These are phyloP conservation scores for Leishmania tropica DNA, from an alignment of 208 protist genomes.

Conservation along the genomic window DNA sequence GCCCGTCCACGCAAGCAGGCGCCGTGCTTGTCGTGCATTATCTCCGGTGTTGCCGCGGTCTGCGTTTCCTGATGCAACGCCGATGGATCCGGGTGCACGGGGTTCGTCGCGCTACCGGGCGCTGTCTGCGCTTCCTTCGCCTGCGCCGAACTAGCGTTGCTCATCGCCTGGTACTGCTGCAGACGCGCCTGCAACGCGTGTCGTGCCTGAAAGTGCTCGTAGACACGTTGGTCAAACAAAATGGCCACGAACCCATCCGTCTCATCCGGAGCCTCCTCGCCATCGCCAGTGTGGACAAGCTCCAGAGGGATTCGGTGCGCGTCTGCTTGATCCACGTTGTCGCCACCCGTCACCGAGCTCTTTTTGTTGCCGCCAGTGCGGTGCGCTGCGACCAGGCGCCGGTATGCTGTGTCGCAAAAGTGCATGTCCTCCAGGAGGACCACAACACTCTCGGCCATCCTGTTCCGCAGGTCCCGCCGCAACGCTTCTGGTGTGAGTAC, in stretches of 20 bases:
- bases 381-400: conserved; percentile 51
- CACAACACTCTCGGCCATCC: conserved; percentile 53
- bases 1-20: not conserved
- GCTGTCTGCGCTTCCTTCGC: not conserved
- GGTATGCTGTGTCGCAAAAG: conserved; percentile 73
- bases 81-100: not conserved
- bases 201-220: conserved; percentile 65
- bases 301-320: conserved; percentile 17
- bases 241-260: conserved; percentile 84
- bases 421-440: conserved; percentile 90
- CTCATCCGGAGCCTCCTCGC: conserved; percentile 68
- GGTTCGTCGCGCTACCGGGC: not conserved
- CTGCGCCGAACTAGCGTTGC: not conserved
- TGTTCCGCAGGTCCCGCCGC: conserved; percentile 32
- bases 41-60: not conserved
- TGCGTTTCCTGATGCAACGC: not conserved
- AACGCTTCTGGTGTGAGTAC: conserved; percentile 45
- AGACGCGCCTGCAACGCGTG: conserved; percentile 35
- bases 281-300: conserved; percentile 29
- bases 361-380: not conserved
- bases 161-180: conserved; percentile 12
- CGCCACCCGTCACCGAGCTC: not conserved
- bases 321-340: not conserved
- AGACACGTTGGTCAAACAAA: conserved; percentile 75
- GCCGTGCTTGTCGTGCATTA: too few species aligned